Base-by-base conservation (phyloP, 768 basidiomycete species). In the Tremella yokohamensis region DNA sequence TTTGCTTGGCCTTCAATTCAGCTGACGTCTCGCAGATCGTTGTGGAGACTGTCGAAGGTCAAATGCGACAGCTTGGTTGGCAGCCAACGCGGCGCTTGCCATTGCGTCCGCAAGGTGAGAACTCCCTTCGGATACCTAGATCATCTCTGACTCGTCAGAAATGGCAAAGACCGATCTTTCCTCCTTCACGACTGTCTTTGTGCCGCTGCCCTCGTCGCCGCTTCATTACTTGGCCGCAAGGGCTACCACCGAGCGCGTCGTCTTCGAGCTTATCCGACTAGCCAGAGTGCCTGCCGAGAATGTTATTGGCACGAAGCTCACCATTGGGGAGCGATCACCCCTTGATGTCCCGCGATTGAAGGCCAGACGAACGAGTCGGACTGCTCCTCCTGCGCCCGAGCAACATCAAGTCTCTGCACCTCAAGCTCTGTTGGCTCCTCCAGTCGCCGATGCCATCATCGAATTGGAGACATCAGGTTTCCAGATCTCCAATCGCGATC, bases 171-270 rank as follows among this genome's bases (percentile, higher is more conserved):
- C 90, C 50, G 90, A 91, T n/a, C 51, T 73, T 1, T 64, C 64
- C 45, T 63, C 68, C 9, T 61, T 64, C 11, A 58, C 71, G 1
- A 60, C 68, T 16, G 58, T 73, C 13, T 68, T 68, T 40, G 54
- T 66, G 8, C 60, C 62, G 6, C 48, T 73, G 2, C 66, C 68
- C 7, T 52, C 66, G 4, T 62, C 68, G 2, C 13, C 49, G 13
- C 25, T 79, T 45, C 87, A 93, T 72, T 91, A 90, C 72, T 84
- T 96, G 40, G 88, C 90, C 11, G 81, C 93, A 22, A 85, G 90
- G 40, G 83, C 91, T 61, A 84, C 85, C 0, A 87, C 90, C 58
- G 81, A 85, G 47, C 83, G 85, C 52, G 86, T 90, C 67, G 84
- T 84, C 48, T 92, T 87, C 70, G 92, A 90, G 7, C 80, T 94